Percentiles rank a stretch among this genome's conserved stretches.
phyloP scores from a whole-genome alignment of 305 asterid species.

The Coffea humblotiana region DNA sequence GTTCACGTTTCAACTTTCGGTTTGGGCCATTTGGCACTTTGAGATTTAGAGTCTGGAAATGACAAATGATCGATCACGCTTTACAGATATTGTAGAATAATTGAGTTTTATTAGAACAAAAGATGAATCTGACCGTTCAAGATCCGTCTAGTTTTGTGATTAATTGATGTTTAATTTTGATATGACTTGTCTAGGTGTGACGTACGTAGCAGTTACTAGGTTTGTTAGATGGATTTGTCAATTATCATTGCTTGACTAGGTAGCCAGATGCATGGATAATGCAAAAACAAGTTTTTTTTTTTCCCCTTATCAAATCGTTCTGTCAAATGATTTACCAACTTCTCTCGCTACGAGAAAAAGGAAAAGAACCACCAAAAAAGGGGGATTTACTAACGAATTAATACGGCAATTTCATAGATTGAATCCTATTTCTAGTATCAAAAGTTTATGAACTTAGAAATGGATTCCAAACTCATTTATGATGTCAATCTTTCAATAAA shows the following conservation, averaged over 20 bases:
- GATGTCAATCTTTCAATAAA: too few species aligned
- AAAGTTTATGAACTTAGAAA: too few species aligned
- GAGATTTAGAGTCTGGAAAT: background rate
- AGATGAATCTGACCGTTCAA: background rate
- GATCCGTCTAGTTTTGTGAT: background rate
- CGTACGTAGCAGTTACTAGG: background rate
- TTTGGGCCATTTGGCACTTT: background rate
- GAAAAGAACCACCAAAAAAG: background rate
- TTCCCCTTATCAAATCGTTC: background rate
- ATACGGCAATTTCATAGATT: background rate
- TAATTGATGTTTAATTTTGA: constrained; percentile 2
- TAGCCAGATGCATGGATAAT: too few species aligned
- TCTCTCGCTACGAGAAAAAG: background rate
- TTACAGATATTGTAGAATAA: background rate
- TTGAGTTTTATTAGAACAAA: background rate
- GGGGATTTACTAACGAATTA: background rate
- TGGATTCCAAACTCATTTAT: too few species aligned
- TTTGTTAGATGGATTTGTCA: background rate
- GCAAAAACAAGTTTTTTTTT: background rate
- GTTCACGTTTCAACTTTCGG: background rate
- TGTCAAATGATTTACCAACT: background rate
- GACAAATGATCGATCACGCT: background rate
- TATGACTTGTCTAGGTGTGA: constrained; percentile 8
- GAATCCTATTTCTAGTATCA: too few species aligned
- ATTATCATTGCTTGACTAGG: background rate